Percentiles rank a stretch among this genome's conserved stretches.
Evolutionary conservation across 2,329 filamentous ascomycete species (phyloP).

Genomic region (Beauveria rudraprayagi): DNA sequence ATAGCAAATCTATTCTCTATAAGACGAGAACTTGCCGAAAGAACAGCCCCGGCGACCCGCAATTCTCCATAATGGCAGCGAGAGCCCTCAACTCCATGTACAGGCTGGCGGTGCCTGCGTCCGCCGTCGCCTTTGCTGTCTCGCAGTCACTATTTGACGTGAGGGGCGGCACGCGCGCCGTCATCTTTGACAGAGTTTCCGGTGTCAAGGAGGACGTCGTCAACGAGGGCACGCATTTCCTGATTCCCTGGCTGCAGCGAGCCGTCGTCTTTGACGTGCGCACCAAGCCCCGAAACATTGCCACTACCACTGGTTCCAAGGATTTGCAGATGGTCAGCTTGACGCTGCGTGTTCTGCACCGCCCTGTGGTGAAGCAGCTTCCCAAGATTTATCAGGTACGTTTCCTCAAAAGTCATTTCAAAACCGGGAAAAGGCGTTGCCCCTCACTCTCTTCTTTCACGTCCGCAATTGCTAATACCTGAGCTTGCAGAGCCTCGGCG

Average conservation of each 20-base stretch:
- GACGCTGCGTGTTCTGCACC: slow-evolving; percentile 88
- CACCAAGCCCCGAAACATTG: slow-evolving; percentile 95
- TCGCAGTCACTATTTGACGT: slow-evolving; percentile 93
- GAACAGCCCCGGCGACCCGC: not conserved
- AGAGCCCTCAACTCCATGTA: slow-evolving; percentile 55
- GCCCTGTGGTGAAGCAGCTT: slow-evolving; percentile 84
- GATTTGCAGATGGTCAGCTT: slow-evolving; percentile 99
- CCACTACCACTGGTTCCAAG: slow-evolving; percentile 95
- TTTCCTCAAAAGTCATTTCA: not conserved
- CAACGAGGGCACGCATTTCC: slow-evolving; percentile 95
- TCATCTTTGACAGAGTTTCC: slow-evolving; percentile 91
- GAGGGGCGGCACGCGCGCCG: slow-evolving; percentile 84
- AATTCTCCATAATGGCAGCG: slow-evolving; percentile 42
- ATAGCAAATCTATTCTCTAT: not conserved
- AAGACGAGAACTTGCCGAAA: not conserved
- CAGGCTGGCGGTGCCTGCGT: slow-evolving; percentile 63
- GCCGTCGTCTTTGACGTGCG: slow-evolving; percentile 94
- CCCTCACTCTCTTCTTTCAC: not conserved
- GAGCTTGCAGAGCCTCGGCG: slow-evolving; percentile 71
- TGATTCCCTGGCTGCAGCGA: slow-evolving; percentile 91
- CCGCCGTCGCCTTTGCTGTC: slow-evolving; percentile 57
- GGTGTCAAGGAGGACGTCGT: slow-evolving; percentile 90
- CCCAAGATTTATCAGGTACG: slow-evolving; percentile 96
- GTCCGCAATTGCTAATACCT: slow-evolving; percentile 8
- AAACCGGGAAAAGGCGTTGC: not conserved